A percentile compares a stretch with the other conserved stretches of the same genome.
Conservation (phyloP, 306 rosid species). For the Lagenaria siceraria region DNA sequence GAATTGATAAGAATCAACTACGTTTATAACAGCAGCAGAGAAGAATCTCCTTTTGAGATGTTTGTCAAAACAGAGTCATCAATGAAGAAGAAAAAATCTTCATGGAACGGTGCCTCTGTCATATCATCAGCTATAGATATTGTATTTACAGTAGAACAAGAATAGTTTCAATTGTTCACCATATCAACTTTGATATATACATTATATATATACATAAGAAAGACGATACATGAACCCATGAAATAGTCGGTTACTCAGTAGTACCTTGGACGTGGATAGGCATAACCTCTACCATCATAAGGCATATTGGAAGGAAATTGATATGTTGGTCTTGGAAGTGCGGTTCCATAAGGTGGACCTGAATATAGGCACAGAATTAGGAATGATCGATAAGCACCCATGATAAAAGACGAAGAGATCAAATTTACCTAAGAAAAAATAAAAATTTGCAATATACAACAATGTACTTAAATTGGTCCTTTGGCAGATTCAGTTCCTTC, state of each 20-base stretch:
- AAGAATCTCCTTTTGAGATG: background rate
- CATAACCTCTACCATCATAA: constrained; percentile 18
- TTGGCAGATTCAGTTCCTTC: background rate
- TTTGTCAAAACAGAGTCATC: background rate
- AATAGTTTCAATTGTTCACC: background rate
- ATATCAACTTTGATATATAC: background rate
- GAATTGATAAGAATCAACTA: no score
- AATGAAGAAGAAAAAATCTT: background rate
- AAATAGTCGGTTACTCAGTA: background rate
- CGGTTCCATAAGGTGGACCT: constrained; percentile 26
- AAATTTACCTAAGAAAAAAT: background rate
- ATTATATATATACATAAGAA: background rate
- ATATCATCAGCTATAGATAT: background rate
- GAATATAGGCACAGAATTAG: background rate
- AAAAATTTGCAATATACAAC: background rate
- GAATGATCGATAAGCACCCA: background rate
- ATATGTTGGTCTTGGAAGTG: constrained; percentile 18
- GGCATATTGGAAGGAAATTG: constrained; percentile 11
- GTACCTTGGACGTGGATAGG: constrained; percentile 18
- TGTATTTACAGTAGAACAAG: background rate
- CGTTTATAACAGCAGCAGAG: background rate
- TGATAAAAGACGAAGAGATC: background rate
- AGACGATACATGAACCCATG: background rate
- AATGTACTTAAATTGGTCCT: background rate
- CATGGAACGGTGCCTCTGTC: background rate